These are phyloP conservation scores for Stagonosporopsis cucurbitacearum DNA, from an alignment of 2,329 filamentous ascomycete genomes.

Conservation along the genomic window DNA sequence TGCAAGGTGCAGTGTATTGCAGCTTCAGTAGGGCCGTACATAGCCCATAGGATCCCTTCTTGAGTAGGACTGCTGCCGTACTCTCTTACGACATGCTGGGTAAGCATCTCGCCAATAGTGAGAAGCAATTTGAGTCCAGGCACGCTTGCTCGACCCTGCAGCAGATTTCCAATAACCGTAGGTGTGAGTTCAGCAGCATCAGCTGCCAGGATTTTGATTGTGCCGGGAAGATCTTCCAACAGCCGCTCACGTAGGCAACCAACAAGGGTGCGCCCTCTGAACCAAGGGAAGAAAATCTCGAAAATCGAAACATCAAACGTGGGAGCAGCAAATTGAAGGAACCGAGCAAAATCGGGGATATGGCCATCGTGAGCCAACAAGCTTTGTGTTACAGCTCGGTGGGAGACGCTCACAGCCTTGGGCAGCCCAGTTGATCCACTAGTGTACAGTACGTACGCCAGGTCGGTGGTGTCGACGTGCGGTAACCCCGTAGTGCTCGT, in stretches of 20 bases:
- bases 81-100: conserved; percentile 74
- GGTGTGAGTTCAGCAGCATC: conserved; percentile 91
- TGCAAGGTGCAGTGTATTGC: conserved; percentile 89
- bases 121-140: conserved; percentile 74
- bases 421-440: conserved; percentile 88
- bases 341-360: conserved; percentile 77
- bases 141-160: conserved; percentile 70
- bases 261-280: conserved; percentile 75
- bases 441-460: conserved; percentile 94
- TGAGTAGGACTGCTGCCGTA: conserved; percentile 68
- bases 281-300: conserved; percentile 89
- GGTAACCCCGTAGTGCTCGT: background rate
- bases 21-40: conserved; percentile 94
- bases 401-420: conserved; percentile 85
- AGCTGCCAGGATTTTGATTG: conserved; percentile 69
- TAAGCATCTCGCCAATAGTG: conserved; percentile 95
- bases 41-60: conserved; percentile 78
- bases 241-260: conserved; percentile 72
- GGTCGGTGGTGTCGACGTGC: conserved; percentile 39
- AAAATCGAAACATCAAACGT: conserved; percentile 96
- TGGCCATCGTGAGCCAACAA: conserved; percentile 80
- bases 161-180: conserved; percentile 79
- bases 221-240: conserved; percentile 74
- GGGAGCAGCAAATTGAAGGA: conserved; percentile 89
- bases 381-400: conserved; percentile 80